Conservation (phyloP, 2,329 filamentous ascomycete genomes). For the Lithohypha guttulata region DNA sequence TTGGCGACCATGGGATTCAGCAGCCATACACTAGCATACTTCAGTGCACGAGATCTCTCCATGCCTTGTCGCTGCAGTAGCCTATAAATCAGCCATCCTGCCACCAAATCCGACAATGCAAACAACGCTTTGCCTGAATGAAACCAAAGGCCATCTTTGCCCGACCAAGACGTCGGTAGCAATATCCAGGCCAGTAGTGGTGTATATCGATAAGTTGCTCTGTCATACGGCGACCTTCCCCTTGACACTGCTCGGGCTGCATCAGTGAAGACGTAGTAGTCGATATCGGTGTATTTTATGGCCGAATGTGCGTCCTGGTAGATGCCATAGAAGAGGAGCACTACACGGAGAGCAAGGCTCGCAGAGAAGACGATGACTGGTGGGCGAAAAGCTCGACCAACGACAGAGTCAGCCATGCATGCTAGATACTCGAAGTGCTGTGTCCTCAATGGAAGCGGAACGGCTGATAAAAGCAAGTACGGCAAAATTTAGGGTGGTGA, state of each 20-base stretch:
- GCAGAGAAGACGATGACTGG: constrained; percentile 27
- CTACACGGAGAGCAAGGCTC: constrained; percentile 52
- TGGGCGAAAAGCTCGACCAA: constrained; percentile 25
- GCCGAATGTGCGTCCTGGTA: constrained; percentile 88
- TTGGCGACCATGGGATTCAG: constrained; percentile 97
- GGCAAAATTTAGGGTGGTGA: too few species aligned
- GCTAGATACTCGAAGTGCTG: too few species aligned
- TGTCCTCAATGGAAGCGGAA: too few species aligned
- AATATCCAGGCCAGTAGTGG: constrained; percentile 87
- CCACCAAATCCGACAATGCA: constrained; percentile 68
- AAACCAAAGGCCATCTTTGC: constrained; percentile 48
- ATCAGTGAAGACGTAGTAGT: constrained; percentile 97
- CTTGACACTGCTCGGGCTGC: constrained; percentile 65
- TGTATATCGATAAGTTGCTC: constrained; percentile 95
- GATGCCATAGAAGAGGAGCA: constrained; percentile 74
- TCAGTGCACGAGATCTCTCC: constrained; percentile 48
- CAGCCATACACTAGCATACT: constrained; percentile 79
- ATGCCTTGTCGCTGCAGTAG: constrained; percentile 42
- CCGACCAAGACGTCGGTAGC: constrained; percentile 58
- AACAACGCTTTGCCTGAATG: constrained; percentile 83
- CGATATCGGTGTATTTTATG: constrained; percentile 96
- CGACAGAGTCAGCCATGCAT: too few species aligned
- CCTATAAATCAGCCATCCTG: constrained; percentile 64
- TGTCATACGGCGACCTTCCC: constrained; percentile 66
- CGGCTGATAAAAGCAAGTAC: too few species aligned